Evolutionary conservation across 345 rosid genomes (phyloP), one percentile per base, ranked within the genome.

Genomic region (Kernera saxatilis): DNA sequence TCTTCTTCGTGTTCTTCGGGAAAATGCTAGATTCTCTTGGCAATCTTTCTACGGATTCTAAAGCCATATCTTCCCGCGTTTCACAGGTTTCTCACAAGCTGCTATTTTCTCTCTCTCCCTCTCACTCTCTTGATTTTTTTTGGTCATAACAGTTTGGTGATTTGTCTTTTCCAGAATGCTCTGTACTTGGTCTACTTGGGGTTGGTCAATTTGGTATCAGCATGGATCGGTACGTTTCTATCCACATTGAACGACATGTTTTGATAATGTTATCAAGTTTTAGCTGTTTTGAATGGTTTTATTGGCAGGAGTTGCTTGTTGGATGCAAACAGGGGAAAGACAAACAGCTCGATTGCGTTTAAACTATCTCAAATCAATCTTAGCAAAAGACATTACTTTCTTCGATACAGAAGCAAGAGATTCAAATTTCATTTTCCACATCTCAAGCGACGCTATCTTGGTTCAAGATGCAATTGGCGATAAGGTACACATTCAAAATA

Each of bases 301-400:
- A 6, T 25, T 61, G 26, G 55, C 70, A 72, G 76, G 76, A 53
- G 76, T 72, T 44, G 40, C 70, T 15, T 72, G 76, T 44, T 91
- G 96, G 97, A 87, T 81, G 88, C 93, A 87, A 80, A 88, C 93
- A 18, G 91, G 90, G 59, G 91, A 91, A 72, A 84, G 97, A 77
- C 97, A 91, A 76, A 80, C 95, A 3, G 81, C 89, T n/a, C 74
- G 93, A 48, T 65, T 88, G 78, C 85, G 90, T 37, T 67, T 82
- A 21, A 78, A 81, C 77, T 86, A 91, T 74, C 87, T 91, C 29
- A 81, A 91, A 21, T 80, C 88, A 3, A 77, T 89, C 44, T 60
- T 91, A 51, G 78, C 56, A 21, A 83, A 54, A 73, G 90, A 89
- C 13, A 87, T 87, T 69, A 75, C 55, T 19, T 91, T 84, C 65